Evolutionary conservation across 2,329 filamentous ascomycete species (phyloP), one percentile per base, ranked within the genome.

Genomic region (Fusarium odoratissimum): DNA sequence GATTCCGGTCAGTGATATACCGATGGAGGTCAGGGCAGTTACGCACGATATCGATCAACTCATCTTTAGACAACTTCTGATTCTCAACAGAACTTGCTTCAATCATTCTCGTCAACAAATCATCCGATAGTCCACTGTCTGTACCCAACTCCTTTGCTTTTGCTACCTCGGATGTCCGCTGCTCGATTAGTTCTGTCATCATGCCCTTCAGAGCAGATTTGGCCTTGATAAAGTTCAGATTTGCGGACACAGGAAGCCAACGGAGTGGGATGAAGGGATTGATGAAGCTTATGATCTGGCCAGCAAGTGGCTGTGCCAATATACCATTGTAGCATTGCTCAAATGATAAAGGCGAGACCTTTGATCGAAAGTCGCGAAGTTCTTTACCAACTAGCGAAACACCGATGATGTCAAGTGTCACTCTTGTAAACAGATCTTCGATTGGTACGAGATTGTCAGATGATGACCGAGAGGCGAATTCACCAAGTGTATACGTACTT

Each of bases 71-170:
- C 10, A 73, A 19, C 4, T 23, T 73, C 28, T 63, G 51, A 3
- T 56, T 48, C 19, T 71, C 68, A 3, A 14, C n/a, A 12, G 59
- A 35, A 10, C 67, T 71, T 0, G 67, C 60, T 21, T 66, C 60
- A 3, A 73, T 70, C 60, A 71, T 73, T 1, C 69, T 72, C 1
- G 69, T 73, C 48, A 73, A 45, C 4, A 73, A 17, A 7, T 73
- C 61, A n/a, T 71, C 62, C 7, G 68, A 63, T 30, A 70, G 6
- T 8, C 10, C 16, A 25, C 7, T 19, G 2, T 17, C n/a, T 12
- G 40, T 23, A 3, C 28, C 41, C 6, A 45, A 3, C 9, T 30
- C 25, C 5, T 60, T 71, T 1, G 45, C 51, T 1, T 33, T 41
- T 23, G 14, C 17, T 9, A 71, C 62, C 33, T 71, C 56, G 1